These are phyloP conservation scores for Mycosphaerella sp. DNA, from an alignment of 2,329 filamentous ascomycete species.

Conservation along the genomic window DNA sequence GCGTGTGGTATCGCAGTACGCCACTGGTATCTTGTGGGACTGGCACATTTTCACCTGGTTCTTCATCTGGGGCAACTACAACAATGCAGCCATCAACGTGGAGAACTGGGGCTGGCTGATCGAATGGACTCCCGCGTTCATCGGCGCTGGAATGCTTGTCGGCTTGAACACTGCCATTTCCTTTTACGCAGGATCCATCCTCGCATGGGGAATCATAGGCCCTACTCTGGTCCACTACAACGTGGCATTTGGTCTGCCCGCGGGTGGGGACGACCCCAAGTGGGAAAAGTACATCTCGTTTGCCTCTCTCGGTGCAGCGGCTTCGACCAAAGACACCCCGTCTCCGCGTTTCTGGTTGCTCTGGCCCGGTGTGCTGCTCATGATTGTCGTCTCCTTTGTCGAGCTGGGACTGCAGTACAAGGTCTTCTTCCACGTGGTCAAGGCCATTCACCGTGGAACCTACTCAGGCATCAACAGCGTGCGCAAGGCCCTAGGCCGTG, in stretches of 20 bases:
- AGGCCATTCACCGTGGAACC: slow-evolving; percentile 45
- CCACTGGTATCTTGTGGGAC: slow-evolving; percentile 52
- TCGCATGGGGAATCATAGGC: slow-evolving; percentile 54
- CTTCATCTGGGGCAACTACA: slow-evolving; percentile 51
- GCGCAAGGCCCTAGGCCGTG: slow-evolving; percentile 39
- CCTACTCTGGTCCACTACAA: slow-evolving; percentile 51
- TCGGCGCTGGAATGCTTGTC: slow-evolving; percentile 53
- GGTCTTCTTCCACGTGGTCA: slow-evolving; percentile 44
- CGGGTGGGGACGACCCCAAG: slow-evolving; percentile 32
- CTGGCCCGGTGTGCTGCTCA: slow-evolving; percentile 47
- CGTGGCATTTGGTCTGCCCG: slow-evolving; percentile 40
- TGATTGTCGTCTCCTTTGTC: slow-evolving; percentile 48
- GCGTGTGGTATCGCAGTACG: slow-evolving; percentile 54
- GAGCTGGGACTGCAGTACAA: slow-evolving; percentile 30
- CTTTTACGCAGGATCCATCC: slow-evolving; percentile 50
- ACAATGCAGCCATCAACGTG: slow-evolving; percentile 45
- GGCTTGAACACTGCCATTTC: slow-evolving; percentile 54
- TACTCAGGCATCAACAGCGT: slow-evolving; percentile 39
- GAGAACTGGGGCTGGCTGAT: slow-evolving; percentile 59
- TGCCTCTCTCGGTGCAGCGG: slow-evolving; percentile 33
- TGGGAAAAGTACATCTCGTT: slow-evolving; percentile 42
- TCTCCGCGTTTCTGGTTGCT: slow-evolving; percentile 49
- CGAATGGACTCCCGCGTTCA: slow-evolving; percentile 55
- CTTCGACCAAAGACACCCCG: slow-evolving; percentile 39
- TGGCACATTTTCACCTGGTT: slow-evolving; percentile 42